Percentiles rank a stretch among this genome's conserved stretches.
Conservation (phyloP, 495 filamentous ascomycete genomes). For the Zalerion maritima region DNA sequence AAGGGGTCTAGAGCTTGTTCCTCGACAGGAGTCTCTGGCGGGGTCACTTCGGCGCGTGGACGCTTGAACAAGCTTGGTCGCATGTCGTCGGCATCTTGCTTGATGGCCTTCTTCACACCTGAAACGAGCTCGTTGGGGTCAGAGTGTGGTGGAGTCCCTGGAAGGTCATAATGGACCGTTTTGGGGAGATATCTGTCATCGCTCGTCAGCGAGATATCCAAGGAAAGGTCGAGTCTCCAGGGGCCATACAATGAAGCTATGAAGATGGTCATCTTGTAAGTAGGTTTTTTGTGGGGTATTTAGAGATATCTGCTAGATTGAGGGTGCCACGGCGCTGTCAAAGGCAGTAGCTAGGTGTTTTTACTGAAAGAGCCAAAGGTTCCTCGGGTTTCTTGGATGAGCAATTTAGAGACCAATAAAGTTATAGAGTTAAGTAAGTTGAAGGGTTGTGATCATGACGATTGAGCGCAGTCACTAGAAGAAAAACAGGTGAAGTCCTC, state of each 20-base stretch:
- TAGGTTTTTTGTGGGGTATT: no score
- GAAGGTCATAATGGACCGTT: constrained; percentile 62
- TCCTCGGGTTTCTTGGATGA: no score
- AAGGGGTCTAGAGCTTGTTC: constrained; percentile 50
- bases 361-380: no score
- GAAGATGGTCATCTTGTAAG: constrained; percentile 60
- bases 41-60: constrained; percentile 28
- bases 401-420: no score
- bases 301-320: no score
- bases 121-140: constrained; percentile 17
- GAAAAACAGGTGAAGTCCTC: no score
- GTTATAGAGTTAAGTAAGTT: no score
- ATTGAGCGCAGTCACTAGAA: no score
- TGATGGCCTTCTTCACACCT: constrained; percentile 12
- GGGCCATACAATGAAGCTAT: constrained; percentile 65
- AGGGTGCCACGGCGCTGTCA: no score
- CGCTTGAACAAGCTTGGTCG: constrained; percentile 29
- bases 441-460: no score
- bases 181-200: constrained; percentile 67
- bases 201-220: constrained; percentile 1
- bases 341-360: no score
- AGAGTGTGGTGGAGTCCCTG: constrained; percentile 20
- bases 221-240: constrained; percentile 4
- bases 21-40: constrained; percentile 46
- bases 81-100: constrained; percentile 14